Conservation (phyloP, 148 eudicot genomes). For the Vaccinium darrowii region DNA sequence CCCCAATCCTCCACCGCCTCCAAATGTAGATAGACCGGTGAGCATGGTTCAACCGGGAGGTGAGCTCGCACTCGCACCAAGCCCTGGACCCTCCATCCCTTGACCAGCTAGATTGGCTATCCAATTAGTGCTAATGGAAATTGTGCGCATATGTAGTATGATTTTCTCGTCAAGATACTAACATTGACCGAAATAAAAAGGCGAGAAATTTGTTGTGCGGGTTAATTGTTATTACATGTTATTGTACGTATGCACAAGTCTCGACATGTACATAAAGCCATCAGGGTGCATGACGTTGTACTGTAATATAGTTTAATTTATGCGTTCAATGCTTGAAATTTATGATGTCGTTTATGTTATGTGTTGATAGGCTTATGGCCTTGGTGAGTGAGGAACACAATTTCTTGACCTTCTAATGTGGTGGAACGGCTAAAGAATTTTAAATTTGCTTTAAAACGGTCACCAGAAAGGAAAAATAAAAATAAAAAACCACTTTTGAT, state of each 20-base stretch:
- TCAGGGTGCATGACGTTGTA: too few species aligned
- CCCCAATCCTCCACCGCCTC: not conserved
- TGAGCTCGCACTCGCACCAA: not conserved
- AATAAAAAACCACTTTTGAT: too few species aligned
- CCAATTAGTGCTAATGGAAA: not conserved
- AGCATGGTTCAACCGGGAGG: too few species aligned
- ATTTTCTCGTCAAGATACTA: too few species aligned
- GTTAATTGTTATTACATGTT: not conserved
- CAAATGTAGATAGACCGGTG: not conserved
- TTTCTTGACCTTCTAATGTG: too few species aligned
- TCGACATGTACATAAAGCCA: too few species aligned
- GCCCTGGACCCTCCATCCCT: not conserved
- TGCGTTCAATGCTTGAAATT: not conserved
- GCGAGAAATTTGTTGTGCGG: not conserved
- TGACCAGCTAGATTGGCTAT: not conserved
- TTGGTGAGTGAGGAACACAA: too few species aligned
- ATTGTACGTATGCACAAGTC: not conserved
- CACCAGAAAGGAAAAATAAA: too few species aligned
- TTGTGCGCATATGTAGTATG: not conserved
- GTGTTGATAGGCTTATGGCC: too few species aligned
- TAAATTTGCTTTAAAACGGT: too few species aligned
- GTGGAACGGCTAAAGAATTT: too few species aligned
- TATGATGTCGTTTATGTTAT: not conserved
- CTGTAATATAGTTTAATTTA: not conserved
- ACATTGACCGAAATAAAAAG: not conserved